Conservation (phyloP, 2,329 filamentous ascomycete species). For the Dothideomycetes sp. region DNA sequence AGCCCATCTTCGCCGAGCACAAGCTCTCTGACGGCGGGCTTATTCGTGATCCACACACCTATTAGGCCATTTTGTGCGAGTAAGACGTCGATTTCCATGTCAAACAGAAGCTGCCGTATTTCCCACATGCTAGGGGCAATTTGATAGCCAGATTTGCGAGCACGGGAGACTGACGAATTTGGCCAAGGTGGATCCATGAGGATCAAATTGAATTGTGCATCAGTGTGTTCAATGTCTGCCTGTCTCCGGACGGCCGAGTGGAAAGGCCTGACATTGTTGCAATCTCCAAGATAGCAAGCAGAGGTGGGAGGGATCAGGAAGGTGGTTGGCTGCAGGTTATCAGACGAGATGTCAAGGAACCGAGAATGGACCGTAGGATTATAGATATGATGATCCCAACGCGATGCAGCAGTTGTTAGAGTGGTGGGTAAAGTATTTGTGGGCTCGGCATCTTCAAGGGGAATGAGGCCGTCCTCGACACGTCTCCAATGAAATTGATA, state of each 20-base stretch:
- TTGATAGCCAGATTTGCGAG: conserved; percentile 6
- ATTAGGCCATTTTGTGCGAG: conserved; percentile 48
- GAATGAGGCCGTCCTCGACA: not conserved
- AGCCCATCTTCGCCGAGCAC: conserved; percentile 46
- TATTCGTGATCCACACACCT: conserved; percentile 72
- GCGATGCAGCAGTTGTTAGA: not conserved
- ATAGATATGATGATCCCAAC: conserved; percentile 1
- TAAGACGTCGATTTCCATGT: conserved; percentile 39
- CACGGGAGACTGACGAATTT: conserved; percentile 58
- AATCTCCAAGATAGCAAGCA: conserved; percentile 39
- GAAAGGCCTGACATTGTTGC: conserved; percentile 24
- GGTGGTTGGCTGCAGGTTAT: not conserved
- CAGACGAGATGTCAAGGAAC: not conserved
- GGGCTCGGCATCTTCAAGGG: not conserved
- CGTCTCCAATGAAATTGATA: not conserved
- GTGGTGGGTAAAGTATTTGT: not conserved
- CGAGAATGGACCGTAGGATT: conserved; percentile 1
- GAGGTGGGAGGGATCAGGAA: conserved; percentile 39
- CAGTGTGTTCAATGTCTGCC: conserved; percentile 29
- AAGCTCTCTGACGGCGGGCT: conserved; percentile 42
- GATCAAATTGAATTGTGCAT: conserved; percentile 51
- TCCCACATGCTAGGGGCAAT: conserved; percentile 21
- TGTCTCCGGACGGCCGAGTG: conserved; percentile 24
- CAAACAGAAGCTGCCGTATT: conserved; percentile 29
- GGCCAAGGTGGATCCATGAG: conserved; percentile 74